Percentiles rank a stretch among this genome's conserved stretches.
phyloP scores from a whole-genome alignment of 1,284 basidiomycete species.

The Microbotryum lychnidis-dioicae region DNA sequence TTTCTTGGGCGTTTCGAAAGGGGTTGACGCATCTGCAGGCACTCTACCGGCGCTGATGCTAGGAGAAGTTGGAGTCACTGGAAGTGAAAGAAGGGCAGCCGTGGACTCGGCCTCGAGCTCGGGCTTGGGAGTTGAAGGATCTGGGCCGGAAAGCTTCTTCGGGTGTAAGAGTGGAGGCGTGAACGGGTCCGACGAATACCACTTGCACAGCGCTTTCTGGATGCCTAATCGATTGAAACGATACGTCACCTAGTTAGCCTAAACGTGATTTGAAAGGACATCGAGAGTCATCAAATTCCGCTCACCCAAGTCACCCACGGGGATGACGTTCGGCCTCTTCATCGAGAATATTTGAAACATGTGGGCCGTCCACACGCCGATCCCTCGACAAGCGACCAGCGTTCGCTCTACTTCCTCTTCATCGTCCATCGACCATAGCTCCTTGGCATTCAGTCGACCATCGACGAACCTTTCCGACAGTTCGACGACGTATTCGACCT shows the following conservation, averaged over 20 bases:
- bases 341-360: constrained; percentile 87
- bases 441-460: constrained; percentile 62
- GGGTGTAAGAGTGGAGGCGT: constrained; percentile 21
- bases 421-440: constrained; percentile 60
- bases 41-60: not conserved
- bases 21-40: not conserved
- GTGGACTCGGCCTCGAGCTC: not conserved
- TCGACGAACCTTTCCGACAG: constrained; percentile 67
- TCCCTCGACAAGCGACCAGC: constrained; percentile 68
- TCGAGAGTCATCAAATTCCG: constrained; percentile 60
- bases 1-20: not conserved
- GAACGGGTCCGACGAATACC: constrained; percentile 31
- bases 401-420: constrained; percentile 66
- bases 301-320: constrained; percentile 63
- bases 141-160: constrained; percentile 12
- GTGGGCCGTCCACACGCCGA: constrained; percentile 47
- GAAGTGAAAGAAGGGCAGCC: not conserved
- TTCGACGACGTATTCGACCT: constrained; percentile 77
- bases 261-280: constrained; percentile 47
- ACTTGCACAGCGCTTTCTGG: constrained; percentile 27
- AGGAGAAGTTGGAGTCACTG: not conserved
- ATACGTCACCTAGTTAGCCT: constrained; percentile 40
- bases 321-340: constrained; percentile 66
- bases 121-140: not conserved
- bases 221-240: constrained; percentile 9